phyloP scores from a whole-genome alignment of 1,284 basidiomycete genomes.

The Schizophyllum amplum region DNA sequence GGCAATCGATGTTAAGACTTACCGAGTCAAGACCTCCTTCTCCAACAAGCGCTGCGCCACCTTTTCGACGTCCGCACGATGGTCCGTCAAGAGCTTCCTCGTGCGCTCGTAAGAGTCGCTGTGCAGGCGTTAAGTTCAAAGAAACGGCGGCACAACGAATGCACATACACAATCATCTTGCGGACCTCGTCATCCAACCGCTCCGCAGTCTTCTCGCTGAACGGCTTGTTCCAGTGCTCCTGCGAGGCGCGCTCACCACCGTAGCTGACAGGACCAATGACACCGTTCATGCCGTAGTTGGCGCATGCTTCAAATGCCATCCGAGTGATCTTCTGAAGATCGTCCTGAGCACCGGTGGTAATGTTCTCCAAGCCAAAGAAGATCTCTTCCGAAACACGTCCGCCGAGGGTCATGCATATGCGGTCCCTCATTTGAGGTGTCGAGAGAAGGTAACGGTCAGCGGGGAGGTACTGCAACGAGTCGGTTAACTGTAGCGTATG shows the following conservation, averaged over 20 bases:
- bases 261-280: conserved; percentile 94
- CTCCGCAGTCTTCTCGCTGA: conserved; percentile 95
- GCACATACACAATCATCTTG: conserved; percentile 82
- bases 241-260: conserved; percentile 77
- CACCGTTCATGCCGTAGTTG: conserved; percentile 95
- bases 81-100: conserved; percentile 72
- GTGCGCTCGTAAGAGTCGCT: conserved; percentile 83
- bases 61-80: conserved; percentile 88
- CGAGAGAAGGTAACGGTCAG: conserved; percentile 92
- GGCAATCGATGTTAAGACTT: conserved; percentile 15
- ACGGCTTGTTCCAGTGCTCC: conserved; percentile 94
- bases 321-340: conserved; percentile 94
- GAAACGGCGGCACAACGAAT: conserved; percentile 1
- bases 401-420: conserved; percentile 99
- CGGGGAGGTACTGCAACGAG: conserved; percentile 74
- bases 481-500: conserved; percentile 4
- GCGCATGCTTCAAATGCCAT: conserved; percentile 95
- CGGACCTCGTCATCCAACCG: conserved; percentile 88
- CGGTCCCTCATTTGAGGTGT: conserved; percentile 93
- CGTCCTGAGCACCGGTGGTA: conserved; percentile 97
- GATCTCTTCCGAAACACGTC: conserved; percentile 96
- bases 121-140: background rate
- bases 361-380: conserved; percentile 93
- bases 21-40: conserved; percentile 95
- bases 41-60: conserved; percentile 85